phyloP scores from a whole-genome alignment of 768 basidiomycete genomes.

The Trametes cinnabarina region DNA sequence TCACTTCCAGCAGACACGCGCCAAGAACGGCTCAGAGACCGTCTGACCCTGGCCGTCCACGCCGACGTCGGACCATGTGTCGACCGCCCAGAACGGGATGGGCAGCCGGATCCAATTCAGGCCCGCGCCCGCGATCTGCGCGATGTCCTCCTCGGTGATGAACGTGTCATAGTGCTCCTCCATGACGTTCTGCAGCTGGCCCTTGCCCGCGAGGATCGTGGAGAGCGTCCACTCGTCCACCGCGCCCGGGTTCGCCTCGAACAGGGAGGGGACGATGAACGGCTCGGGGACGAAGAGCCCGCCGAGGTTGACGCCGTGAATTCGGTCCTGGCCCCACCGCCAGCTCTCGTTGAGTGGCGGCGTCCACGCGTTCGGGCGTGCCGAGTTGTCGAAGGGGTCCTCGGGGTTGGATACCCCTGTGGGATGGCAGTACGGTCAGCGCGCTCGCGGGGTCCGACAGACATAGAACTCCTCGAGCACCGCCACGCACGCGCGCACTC shows the following conservation, averaged over 20 bases:
- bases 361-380: constrained; percentile 76
- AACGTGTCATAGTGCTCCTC: constrained; percentile 81
- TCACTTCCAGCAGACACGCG: constrained; percentile 71
- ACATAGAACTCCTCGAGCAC: neutral
- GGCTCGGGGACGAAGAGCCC: constrained; percentile 79
- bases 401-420: constrained; percentile 65
- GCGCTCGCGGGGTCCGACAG: neutral
- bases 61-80: constrained; percentile 52
- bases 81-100: constrained; percentile 84
- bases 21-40: constrained; percentile 67
- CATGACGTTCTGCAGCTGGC: constrained; percentile 38
- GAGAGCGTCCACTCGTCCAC: constrained; percentile 71
- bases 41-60: constrained; percentile 15
- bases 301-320: constrained; percentile 70
- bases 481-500: neutral
- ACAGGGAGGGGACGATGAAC: constrained; percentile 66
- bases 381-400: constrained; percentile 73
- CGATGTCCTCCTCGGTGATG: constrained; percentile 44
- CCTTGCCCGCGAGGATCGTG: constrained; percentile 55
- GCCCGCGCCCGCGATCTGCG: constrained; percentile 51
- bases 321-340: constrained; percentile 60
- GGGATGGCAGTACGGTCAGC: neutral
- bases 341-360: constrained; percentile 76
- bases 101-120: constrained; percentile 83
- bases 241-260: constrained; percentile 47